Conservation (phyloP, 345 rosid genomes). For the Brassica carinata region DNA sequence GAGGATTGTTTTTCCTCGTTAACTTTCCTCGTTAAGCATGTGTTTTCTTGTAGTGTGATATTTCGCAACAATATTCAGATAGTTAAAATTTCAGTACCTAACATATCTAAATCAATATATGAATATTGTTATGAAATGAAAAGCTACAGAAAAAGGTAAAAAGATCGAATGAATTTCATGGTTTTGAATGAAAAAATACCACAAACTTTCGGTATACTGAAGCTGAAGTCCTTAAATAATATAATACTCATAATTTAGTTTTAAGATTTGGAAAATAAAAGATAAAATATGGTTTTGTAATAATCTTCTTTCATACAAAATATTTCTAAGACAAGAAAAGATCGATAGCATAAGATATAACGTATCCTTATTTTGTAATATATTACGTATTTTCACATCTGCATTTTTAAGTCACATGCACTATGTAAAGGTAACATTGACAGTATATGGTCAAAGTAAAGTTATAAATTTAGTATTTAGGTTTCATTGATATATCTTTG, state of each 20-base stretch:
- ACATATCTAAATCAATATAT: too few relatives aligned
- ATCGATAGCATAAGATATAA: neutral
- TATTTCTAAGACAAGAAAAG: neutral
- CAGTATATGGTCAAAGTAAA: neutral
- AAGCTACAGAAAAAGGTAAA: neutral
- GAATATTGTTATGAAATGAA: neutral
- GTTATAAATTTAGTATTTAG: neutral
- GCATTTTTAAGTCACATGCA: neutral
- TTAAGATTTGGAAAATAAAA: neutral
- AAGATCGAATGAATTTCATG: neutral
- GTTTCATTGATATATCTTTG: too few relatives aligned
- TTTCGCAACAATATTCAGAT: too few relatives aligned
- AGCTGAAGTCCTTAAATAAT: too few relatives aligned
- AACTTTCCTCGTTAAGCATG: too few relatives aligned
- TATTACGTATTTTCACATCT: neutral
- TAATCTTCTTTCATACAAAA: neutral
- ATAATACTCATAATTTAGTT: too few relatives aligned
- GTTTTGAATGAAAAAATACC: neutral
- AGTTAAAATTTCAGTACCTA: too few relatives aligned
- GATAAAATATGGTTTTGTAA: neutral
- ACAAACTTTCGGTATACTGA: neutral
- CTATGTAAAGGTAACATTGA: neutral
- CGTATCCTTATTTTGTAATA: neutral
- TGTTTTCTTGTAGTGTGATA: too few relatives aligned
- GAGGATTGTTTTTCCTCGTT: too few relatives aligned